phyloP scores from a whole-genome alignment of 148 eudicot genomes.

The Rhododendron simsii region DNA sequence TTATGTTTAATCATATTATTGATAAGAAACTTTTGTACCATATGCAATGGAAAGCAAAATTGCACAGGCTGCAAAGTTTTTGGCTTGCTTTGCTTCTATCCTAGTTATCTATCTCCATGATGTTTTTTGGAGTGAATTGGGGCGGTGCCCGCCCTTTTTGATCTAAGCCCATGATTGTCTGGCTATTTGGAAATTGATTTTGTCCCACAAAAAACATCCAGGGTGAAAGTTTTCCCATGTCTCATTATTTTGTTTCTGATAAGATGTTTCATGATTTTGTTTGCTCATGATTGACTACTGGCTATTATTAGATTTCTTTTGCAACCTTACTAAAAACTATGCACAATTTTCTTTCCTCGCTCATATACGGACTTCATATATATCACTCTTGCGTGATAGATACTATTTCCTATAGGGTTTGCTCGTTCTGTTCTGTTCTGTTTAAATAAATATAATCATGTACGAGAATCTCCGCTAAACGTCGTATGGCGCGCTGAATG shows the following conservation, averaged over 20 bases:
- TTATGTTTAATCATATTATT: not conserved
- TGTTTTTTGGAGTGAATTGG: not conserved
- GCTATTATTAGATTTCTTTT: no score
- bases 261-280: constrained; percentile 15
- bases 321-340: no score
- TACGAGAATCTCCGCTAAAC: not conserved
- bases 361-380: not conserved
- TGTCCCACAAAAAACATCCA: constrained; percentile 12
- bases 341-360: not conserved
- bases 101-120: not conserved
- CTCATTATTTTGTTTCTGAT: constrained; percentile 10
- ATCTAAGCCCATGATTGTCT: not conserved
- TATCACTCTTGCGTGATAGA: not conserved
- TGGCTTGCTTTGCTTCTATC: not conserved
- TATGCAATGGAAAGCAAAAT: not conserved
- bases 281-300: not conserved
- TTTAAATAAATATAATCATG: not conserved
- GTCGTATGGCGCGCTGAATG: not conserved
- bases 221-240: not conserved
- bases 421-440: not conserved
- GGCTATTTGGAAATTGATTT: constrained; percentile 12
- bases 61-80: not conserved
- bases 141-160: not conserved
- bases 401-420: fast-evolving
- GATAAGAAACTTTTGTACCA: not conserved